Conservation (phyloP, 2,329 filamentous ascomycete species). For the Blastomyces silverae region DNA sequence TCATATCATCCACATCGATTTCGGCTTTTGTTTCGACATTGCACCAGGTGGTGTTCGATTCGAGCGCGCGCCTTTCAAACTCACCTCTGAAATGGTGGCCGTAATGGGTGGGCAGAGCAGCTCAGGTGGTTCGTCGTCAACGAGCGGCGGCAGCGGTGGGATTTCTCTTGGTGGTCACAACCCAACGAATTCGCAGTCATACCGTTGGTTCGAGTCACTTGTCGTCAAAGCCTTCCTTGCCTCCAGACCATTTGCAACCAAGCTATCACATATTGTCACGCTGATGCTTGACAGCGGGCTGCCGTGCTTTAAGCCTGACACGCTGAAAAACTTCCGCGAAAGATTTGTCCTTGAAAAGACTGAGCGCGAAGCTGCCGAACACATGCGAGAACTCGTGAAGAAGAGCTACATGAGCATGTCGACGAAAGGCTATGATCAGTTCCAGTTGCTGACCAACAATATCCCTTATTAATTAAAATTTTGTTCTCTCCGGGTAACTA, state of each 20-base stretch:
- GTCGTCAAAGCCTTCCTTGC: slow-evolving; percentile 94
- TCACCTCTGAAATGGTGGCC: slow-evolving; percentile 96
- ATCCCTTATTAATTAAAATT: slow-evolving; percentile 66
- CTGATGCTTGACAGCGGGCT: slow-evolving; percentile 95
- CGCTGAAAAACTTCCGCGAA: slow-evolving; percentile 83
- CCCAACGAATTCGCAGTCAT: slow-evolving; percentile 69
- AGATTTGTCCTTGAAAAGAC: slow-evolving; percentile 87
- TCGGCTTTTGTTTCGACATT: slow-evolving; percentile 99
- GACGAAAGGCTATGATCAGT: slow-evolving; percentile 94
- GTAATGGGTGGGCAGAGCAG: slow-evolving; percentile 72
- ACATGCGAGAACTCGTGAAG: slow-evolving; percentile 81
- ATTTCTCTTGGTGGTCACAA: slow-evolving; percentile 33
- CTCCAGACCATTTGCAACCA: slow-evolving; percentile 75
- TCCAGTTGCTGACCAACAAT: slow-evolving; percentile 92
- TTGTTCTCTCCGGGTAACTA: background rate
- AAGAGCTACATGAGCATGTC: slow-evolving; percentile 87
- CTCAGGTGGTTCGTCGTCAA: slow-evolving; percentile 22
- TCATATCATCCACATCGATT: slow-evolving; percentile 97
- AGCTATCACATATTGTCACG: slow-evolving; percentile 80
- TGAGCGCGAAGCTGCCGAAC: slow-evolving; percentile 89
- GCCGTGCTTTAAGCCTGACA: slow-evolving; percentile 97
- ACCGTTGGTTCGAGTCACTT: slow-evolving; percentile 93
- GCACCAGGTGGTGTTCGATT: slow-evolving; percentile 95
- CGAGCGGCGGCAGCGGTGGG: slow-evolving; percentile 23
- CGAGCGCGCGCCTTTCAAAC: slow-evolving; percentile 95